Base-by-base conservation (phyloP, 1,284 basidiomycete species). In the Cystobasidium sp. region DNA sequence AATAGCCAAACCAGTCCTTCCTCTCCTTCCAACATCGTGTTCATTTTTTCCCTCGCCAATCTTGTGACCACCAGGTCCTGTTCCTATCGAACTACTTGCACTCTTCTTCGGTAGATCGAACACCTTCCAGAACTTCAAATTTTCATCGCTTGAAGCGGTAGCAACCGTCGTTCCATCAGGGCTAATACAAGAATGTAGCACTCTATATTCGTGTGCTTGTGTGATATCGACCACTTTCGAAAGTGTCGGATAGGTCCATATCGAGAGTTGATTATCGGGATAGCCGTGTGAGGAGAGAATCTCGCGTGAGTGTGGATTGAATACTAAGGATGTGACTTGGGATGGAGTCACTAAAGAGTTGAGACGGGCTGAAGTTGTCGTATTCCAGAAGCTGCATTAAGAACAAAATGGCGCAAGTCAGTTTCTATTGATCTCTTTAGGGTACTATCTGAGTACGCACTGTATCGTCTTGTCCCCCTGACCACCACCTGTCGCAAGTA, bases 381-480 rank as follows among this genome's bases (percentile, higher is more conserved):
- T 80, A 77, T 77, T 78, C 77, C 75, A 78, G 70, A 78, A 80
- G 59, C 70, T 73, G 63, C 20, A 20, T 1, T 10, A 0, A 3
- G 7, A 10, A 49, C 56, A 46, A 56, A 59, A 47, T 49, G 59
- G 6, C 31, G 12, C 6, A 61, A 22, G 41, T 1, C 22, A 6
- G 7, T 43, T 18, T 66, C n/a, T 18, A 18, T 20, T 8, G 37
- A 1, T 14, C 14, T 0, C 18, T 52, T 18, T 22, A 39, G 6
- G 14, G 18, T 20, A 69, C 7, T 69, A 46, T 94, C 94, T 97
- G 76, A 97, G 87, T 81, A 56, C 70, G 4, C 37, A 73, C 70
- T 98, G 92, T 78, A 98, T 92, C 31, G 90, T 93, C 51, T 93
- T 92, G 81, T 99, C 96, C 76, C 91, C 91, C 0, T 94, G 95